Evolutionary conservation across 345 rosid species (phyloP), one percentile per base, ranked within the genome.

Genomic region (Carallia pectinifolia): DNA sequence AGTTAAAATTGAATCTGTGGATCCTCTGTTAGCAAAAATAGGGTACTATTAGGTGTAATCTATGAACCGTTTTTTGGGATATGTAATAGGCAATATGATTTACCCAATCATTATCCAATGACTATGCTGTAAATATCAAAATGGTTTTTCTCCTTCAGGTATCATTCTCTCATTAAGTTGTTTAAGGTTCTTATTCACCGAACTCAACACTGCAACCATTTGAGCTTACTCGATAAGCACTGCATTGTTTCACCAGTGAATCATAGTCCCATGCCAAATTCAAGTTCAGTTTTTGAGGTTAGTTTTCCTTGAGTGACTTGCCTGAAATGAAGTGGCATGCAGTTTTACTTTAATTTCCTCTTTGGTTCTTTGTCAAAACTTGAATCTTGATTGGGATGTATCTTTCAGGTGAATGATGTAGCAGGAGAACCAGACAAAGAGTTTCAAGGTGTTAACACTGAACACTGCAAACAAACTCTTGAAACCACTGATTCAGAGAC

Each of bases 171-270:
- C 76, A 70, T 73, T 61, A 83, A 84, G 77, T 74, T 81, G 76
- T 31, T 90, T 33, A 88, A 80, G 88, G 60, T 52, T 71, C 86
- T 93, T 30, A 80, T 93, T 60, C 83, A 75, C 44, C 85, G 86
- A 79, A 61, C 81, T 56, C 74, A 58, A 50, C 56, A 77, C 37
- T 87, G 92, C 80, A 87, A 85, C 34, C 75, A 85, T 75, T 56
- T 66, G 66, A 82, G 71, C 55, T 81, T 93, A 69, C 80, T 91
- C 81, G 84, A 89, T 61, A 89, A 84, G 81, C 87, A 89, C 62
- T 93, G 97, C 66, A 67, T 76, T 65, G 72, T 68, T 77, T 70
- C 83, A 39, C 62, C 76, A 34, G 68, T 33, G 17, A 56, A 66
- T 71, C 72, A 34, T 64, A 70, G 31, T 37, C 58, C 63, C 30